Percentiles rank a stretch among this genome's conserved stretches.
Evolutionary conservation across 345 rosid genomes (phyloP).

Genomic region (Mangifera indica): DNA sequence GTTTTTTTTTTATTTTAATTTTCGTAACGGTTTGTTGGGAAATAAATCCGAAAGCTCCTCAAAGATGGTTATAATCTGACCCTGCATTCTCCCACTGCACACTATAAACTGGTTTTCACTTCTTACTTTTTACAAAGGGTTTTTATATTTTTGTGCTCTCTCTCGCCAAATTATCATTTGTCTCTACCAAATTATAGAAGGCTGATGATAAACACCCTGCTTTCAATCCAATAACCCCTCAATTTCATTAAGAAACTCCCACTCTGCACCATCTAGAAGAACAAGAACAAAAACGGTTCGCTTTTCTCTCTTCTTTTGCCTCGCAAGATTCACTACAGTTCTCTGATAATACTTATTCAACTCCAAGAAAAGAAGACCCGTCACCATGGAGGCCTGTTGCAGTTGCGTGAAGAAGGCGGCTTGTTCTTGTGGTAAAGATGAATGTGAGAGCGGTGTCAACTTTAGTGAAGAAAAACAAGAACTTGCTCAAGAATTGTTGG

Average conservation of each 20-base stretch:
- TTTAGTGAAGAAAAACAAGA: constrained; percentile 13
- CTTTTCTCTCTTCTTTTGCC: constrained; percentile 6
- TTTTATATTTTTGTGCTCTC: not conserved
- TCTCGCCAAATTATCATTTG: not conserved
- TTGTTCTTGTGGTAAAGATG: constrained; percentile 23
- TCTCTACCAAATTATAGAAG: not conserved
- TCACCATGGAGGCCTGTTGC: constrained; percentile 24
- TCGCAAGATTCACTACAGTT: constrained; percentile 20
- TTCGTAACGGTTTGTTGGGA: too few relatives aligned
- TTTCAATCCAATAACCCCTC: constrained; percentile 19
- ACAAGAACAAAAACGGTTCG: not conserved
- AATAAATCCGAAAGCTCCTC: too few relatives aligned
- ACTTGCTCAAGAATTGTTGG: constrained; percentile 22
- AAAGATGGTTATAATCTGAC: too few relatives aligned
- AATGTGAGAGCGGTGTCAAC: not conserved
- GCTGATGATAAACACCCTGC: constrained; percentile 16
- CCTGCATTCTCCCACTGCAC: too few relatives aligned
- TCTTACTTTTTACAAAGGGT: not conserved
- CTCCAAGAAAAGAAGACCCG: constrained; percentile 20
- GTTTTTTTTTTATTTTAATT: too few relatives aligned
- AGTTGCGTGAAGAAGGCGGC: constrained; percentile 18
- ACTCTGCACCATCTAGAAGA: constrained; percentile 6
- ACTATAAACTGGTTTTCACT: too few relatives aligned
- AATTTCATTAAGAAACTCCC: constrained; percentile 22
- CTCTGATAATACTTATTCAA: constrained; percentile 3